Evolutionary conservation across 2,329 filamentous ascomycete species (phyloP), one percentile per base, ranked within the genome.

Genomic region (Botryotinia globosa): DNA sequence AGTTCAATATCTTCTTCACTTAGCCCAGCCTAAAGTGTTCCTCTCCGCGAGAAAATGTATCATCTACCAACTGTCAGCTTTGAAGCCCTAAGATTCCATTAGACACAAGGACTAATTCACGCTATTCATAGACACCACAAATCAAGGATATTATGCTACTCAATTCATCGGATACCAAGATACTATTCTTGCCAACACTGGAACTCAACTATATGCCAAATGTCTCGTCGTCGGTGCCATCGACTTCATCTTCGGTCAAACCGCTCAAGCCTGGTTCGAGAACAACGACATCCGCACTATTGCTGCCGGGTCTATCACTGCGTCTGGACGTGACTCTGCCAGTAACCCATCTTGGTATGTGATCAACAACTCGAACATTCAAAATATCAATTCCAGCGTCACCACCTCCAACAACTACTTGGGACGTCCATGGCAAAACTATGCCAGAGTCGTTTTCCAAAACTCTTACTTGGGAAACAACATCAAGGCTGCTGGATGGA

Each of bases 191-290:
- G 77, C 81, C 58, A 80, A 87, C 75, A 82, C 81, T 62, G 88
- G 88, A 74, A 81, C 83, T 72, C 85, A 89, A 76, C 78, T 89
- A 51, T 90, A 88, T 77, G 85, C 85, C 61, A 85, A 86, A 74
- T 84, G 84, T 74, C 84, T 86, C 71, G 88, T 90, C 74, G 84
- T 85, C 39, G 87, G 88, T 48, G 85, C 86, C 2, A 85, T 87
- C 58, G 88, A 90, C 76, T 89, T 89, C 77, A 86, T 89, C 74
- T 90, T 89, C 78, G 85, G 88, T 69, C 83, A 87, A 79, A 76
- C 82, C 48, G 83, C 85, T 34, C 80, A 81, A 61, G 83, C 85
- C 61, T 90, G 86, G 87, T 86, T 85, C 78, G 85, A 88, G 63
- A 74, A 69, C 16, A 73, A 75, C 14, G 77, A 77, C 37, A 77